Base-by-base conservation (phyloP, 306 rosid genomes). In the Prinsepia uniflora region DNA sequence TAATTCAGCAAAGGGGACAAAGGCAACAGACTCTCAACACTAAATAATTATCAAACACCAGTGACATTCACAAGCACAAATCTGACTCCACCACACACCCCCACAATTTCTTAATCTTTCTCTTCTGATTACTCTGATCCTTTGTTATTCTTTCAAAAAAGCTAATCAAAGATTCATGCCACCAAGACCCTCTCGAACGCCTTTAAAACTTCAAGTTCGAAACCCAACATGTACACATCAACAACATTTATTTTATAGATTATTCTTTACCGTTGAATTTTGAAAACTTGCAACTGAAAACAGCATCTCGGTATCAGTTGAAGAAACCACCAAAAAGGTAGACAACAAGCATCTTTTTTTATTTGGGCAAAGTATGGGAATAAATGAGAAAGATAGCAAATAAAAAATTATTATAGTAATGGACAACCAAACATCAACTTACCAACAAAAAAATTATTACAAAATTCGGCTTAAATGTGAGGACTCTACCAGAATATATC, bases 291-390 rank as follows among this genome's bases (percentile, higher is more conserved):
- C 90, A 93, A 94, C 90, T 40, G 86, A 80, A 90, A 91, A 94
- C 97, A 94, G 96, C 99, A 91, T 89, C 91, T 95, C 68, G 90
- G 89, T 86, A 88, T 87, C 91, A 89, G 96, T 83, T 87, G 87
- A 82, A 82, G 79, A 75, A 89, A 82, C 90, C 97, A 83, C 90
- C 92, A 89, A 85, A 89, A 87, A 89, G 81, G 91, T 84, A 85
- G 97, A 94, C 99, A 94, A 77, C 75, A 86, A 87, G 97, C 87
- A 94, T 94, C 97, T 90, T 76, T 58, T 76, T 80, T 78, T 75
- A 72, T 75, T 78, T 67, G 79, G 67, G 78, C 56, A 72, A 70
- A 79, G 84, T 34, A 84, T 75, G 82, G 73, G 89, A 82, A 88
- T 87, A 86, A 79, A 84, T 74, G 89, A 84, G 82, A 70, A 84